Base-by-base conservation (phyloP, 306 rosid genomes). In the Vigna unguiculata region DNA sequence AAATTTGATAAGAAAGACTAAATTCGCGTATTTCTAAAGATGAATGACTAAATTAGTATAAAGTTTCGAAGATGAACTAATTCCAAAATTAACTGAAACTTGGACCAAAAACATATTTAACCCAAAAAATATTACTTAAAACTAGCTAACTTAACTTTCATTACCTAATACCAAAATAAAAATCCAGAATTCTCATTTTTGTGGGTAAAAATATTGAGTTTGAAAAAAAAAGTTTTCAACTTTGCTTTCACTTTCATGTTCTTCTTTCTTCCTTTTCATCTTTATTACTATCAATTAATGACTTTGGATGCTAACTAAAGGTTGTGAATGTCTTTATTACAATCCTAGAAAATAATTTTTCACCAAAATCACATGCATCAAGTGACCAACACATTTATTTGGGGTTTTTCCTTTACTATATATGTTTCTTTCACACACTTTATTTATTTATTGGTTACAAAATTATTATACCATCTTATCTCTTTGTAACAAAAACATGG, bases 281-380 rank as follows among this genome's bases (percentile, higher is more conserved):
- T 25, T 19, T 25, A 30, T n/a, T 57, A 47, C 21, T 15, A 13
- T 54, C 24, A 24, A 21, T 55, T 49, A 69, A 62, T 61, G 81
- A 51, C 6, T 54, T n/a, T 24, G 40, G n/a, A 34, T 13, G 43
- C 54, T 53, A 38, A 64, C 41, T n/a, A n/a, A 38, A 28, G 74
- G 19, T 51, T 40, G 77, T 60, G 74, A 69, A 62, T 48, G 51
- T 63, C 32, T 83, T 83, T 41, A 68, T 61, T 61, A 74, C 25
- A 53, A 19, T 58, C 25, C 63, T 71, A 67, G 10, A 19, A 36
- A 38, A 51, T 4, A 67, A 11, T 34, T 21, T 28, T 36, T 58
- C 59, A 65, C 53, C 47, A 15, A 66, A 2, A 54, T 72, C 83
- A 72, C 75, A 80, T 47, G 65, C 40, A 36, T 71, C 48, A 60